Evolutionary conservation across 176 grass and related monocot species (phyloP).

Genomic region (Bothriochloa decipiens): DNA sequence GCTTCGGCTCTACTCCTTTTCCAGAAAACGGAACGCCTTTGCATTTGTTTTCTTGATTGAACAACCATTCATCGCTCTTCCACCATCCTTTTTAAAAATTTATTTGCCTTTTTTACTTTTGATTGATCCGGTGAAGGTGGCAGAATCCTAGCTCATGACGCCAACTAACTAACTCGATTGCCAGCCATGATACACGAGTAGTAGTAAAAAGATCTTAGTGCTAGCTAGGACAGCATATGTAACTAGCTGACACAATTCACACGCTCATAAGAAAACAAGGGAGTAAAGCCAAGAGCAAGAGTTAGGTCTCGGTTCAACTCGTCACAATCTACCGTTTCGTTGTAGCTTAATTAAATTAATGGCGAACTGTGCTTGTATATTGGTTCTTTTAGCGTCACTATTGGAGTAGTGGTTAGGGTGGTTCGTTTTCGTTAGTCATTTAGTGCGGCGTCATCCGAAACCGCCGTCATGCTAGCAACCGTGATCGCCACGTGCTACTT

Average conservation of each 20-base stretch:
- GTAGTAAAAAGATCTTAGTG: not conserved
- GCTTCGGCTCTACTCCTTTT: slow-evolving; percentile 5
- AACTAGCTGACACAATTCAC: not conserved
- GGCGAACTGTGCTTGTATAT: not conserved
- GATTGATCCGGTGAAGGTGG: not conserved
- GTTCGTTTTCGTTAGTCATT: slow-evolving; percentile 1
- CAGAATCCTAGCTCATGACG: not conserved
- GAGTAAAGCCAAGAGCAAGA: slow-evolving; percentile 3
- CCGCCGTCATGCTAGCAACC: not conserved
- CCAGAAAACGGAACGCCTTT: not conserved
- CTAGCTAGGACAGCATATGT: not conserved
- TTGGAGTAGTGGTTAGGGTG: slow-evolving; percentile 15
- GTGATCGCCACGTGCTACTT: not conserved
- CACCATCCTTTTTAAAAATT: not conserved
- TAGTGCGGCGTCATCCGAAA: not conserved
- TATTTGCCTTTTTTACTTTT: not conserved
- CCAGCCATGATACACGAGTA: not conserved
- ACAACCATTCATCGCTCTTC: slow-evolving; percentile 11
- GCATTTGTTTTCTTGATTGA: not conserved
- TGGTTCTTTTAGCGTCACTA: not conserved
- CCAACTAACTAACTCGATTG: not conserved
- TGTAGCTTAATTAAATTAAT: not conserved
- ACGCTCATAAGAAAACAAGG: not conserved
- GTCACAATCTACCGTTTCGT: not conserved
- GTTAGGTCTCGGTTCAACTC: not conserved